Evolutionary conservation across 345 rosid genomes (phyloP), one percentile per base, ranked within the genome.

Genomic region (Gossypium bickii): DNA sequence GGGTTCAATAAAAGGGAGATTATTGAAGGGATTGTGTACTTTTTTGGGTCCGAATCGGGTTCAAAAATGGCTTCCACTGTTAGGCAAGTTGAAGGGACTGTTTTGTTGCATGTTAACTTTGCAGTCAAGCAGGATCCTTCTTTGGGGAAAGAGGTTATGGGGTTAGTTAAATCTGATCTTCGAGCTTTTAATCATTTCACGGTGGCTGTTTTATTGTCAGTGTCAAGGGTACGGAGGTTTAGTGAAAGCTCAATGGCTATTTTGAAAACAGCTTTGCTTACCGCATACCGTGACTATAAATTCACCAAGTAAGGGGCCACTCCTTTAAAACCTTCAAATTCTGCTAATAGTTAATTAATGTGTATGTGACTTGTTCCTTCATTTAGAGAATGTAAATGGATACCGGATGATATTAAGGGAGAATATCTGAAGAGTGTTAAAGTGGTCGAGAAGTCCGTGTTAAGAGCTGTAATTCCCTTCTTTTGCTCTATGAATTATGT

Each of bases 71-170:
- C 86, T 38, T 87, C 89, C 0, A 89, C 82, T 0, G 77, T 85
- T 86, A 84, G 89, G 85, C 96, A 93, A 80, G 86, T 93, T 17
- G 89, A 90, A 72, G 98, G 92, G 65, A 93, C 98, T 0, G 92
- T 86, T 73, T 81, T 90, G 86, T 96, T 93, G 82, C 98, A 90
- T 79, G 74, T 92, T 52, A 92, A 92, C 86, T 92, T 92, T 2
- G 89, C 97, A 0, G 96, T 90, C 83, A 92, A 92, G 88, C 97
- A 93, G 87, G 97, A 90, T 83, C 89, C 93, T 78, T 86, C 97
- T 7, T 29, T 93, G 63, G 94, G 87, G 70, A 86, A 86, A 78
- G 96, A 87, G 88, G 88, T 90, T 75, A 78, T 90, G 62, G 83
- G 86, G 64, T 80, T 93, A 17, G 81, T 93, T 65, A 93, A 89